Base-by-base conservation (phyloP, 352 stramenopile species). In the Phytophthora vignae region DNA sequence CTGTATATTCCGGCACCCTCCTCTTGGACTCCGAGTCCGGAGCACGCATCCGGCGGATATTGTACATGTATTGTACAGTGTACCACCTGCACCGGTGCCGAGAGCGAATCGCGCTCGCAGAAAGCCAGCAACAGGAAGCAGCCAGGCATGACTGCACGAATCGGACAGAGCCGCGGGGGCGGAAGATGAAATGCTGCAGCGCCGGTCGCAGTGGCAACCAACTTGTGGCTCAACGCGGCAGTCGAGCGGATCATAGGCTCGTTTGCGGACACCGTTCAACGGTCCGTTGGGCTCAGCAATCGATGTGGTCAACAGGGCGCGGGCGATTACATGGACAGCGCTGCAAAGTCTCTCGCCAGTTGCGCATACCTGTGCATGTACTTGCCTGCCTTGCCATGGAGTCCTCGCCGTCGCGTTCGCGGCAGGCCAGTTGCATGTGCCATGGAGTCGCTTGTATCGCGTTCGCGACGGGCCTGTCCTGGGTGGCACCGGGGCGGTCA, bases 171-270 rank as follows among this genome's bases (percentile, higher is more conserved):
- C 58, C 71, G 61, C 48, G 60, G 61, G 68, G 71, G 61, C 53
- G 71, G 61, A 78, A 76, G 62, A 78, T 71, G 46, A 78, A 74
- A n/a, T 69, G 61, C 67, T 71, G 57, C 67, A 78, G 64, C 56
- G 67, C 54, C 67, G 48, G 65, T 74, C 59, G 64, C 71, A 15
- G 46, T 55, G 22, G 52, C 31, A 29, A 60, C 29, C 50, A 71
- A 44, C 55, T 75, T 75, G 71, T 78, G 66, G 67, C 44, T 53
- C 57, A 33, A 49, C 19, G 21, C 36, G 44, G 50, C 36, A 27
- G 22, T 11, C 54, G 12, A 57, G 17, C n/a, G 33, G 60, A 46
- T 19, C 55, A 33, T 25, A 5, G 36, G 22, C 48, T 61, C 36
- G 64, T 40, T 59, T 48, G 46, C 42, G 66, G 40, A 60, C 69